Evolutionary conservation across 78 protist genomes (phyloP).

Genomic region (Monosiga brevicollis): DNA sequence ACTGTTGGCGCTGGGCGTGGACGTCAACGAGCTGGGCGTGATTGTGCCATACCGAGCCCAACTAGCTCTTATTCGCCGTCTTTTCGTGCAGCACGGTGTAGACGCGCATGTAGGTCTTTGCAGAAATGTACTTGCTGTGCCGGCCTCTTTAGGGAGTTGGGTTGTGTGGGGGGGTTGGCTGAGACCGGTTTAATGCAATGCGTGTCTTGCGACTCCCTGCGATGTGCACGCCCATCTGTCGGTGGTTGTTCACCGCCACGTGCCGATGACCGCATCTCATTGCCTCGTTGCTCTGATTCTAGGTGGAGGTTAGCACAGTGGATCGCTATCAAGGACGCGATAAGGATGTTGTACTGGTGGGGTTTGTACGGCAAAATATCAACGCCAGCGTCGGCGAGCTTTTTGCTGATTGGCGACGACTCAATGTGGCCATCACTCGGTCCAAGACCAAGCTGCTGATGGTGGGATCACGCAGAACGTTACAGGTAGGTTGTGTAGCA

Average conservation of each 20-base stretch:
- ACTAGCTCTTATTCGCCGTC: not conserved
- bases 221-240: too few relatives aligned
- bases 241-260: too few relatives aligned
- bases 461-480: too few relatives aligned
- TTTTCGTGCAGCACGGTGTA: too few relatives aligned
- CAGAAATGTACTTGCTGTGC: too few relatives aligned
- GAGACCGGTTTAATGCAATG: too few relatives aligned
- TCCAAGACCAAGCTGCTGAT: conserved; percentile 72
- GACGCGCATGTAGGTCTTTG: too few relatives aligned
- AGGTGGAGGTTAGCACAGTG: conserved; percentile 49
- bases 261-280: not conserved
- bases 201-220: too few relatives aligned
- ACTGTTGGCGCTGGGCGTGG: not conserved
- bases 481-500: too few relatives aligned
- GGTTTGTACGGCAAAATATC: conserved; percentile 43
- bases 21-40: conserved; percentile 45
- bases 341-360: conserved; percentile 66
- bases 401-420: conserved; percentile 68
- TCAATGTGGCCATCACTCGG: conserved; percentile 83
- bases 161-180: too few relatives aligned
- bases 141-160: too few relatives aligned
- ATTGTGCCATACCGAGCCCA: conserved; percentile 75
- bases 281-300: not conserved
- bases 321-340: conserved; percentile 82
- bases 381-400: conserved; percentile 48